phyloP scores from a whole-genome alignment of 2,329 filamentous ascomycete genomes.

The Diaporthe ampelina region DNA sequence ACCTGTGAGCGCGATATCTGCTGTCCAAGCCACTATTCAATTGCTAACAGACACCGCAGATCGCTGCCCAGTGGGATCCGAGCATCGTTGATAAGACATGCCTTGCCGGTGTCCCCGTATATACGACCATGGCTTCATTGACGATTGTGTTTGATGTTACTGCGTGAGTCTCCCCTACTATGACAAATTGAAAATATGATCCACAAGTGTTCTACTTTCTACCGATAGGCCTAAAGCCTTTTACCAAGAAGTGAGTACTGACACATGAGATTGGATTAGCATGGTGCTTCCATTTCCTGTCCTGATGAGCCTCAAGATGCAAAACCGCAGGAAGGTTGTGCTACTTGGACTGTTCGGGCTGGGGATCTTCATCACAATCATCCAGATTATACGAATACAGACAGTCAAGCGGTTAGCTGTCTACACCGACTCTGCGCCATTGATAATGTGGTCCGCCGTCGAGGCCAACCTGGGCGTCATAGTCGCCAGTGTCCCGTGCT shows the following conservation, averaged over 20 bases:
- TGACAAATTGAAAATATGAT: background rate
- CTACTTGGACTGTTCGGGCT: constrained; percentile 60
- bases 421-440: constrained; percentile 61
- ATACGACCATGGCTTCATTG: constrained; percentile 57
- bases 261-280: constrained; percentile 44
- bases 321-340: constrained; percentile 56
- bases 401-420: constrained; percentile 60
- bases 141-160: constrained; percentile 58
- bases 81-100: constrained; percentile 55
- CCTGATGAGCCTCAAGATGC: constrained; percentile 52
- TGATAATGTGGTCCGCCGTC: constrained; percentile 36
- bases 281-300: constrained; percentile 58
- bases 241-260: background rate
- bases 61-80: constrained; percentile 55
- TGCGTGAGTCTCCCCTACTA: constrained; percentile 51
- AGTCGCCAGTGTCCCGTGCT: constrained; percentile 43
- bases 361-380: constrained; percentile 64
- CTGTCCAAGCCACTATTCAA: constrained; percentile 16
- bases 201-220: too few relatives aligned
- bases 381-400: constrained; percentile 65
- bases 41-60: background rate
- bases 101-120: constrained; percentile 56
- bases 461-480: constrained; percentile 39
- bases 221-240: background rate
- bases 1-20: constrained; percentile 48